These are phyloP conservation scores for Colletotrichum paranaense DNA, from an alignment of 2,329 filamentous ascomycete species.

Conservation along the genomic window DNA sequence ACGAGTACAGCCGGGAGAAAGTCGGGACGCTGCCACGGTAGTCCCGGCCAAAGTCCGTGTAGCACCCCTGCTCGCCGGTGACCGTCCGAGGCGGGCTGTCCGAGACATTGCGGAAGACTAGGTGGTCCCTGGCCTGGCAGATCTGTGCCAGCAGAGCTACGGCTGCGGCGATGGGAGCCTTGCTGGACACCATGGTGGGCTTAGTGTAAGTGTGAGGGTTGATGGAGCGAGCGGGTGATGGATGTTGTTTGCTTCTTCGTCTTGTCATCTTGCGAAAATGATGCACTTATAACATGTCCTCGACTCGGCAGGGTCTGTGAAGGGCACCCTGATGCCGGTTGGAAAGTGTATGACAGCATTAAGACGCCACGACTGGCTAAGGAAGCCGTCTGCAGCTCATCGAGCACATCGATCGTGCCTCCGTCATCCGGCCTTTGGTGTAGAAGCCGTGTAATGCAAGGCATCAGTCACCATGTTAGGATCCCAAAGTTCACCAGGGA, in stretches of 20 bases:
- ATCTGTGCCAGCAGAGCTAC: background rate
- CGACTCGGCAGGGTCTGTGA: background rate
- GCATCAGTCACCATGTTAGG: background rate
- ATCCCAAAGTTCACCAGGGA: background rate
- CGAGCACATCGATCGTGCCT: background rate
- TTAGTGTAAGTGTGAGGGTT: background rate
- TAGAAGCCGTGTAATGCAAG: background rate
- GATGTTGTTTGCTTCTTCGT: background rate
- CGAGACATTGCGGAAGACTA: background rate
- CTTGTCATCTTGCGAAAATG: background rate
- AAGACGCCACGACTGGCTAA: background rate
- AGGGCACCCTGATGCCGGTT: background rate
- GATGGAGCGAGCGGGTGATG: background rate
- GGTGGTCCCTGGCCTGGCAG: background rate
- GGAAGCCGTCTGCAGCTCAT: background rate
- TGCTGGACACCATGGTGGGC: background rate
- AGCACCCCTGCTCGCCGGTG: slow-evolving; percentile 25
- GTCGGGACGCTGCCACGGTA: background rate
- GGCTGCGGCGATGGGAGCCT: background rate
- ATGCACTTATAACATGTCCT: background rate
- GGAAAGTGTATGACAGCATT: background rate
- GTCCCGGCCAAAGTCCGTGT: slow-evolving; percentile 16
- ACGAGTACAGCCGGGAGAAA: slow-evolving; percentile 22
- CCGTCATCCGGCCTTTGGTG: background rate
- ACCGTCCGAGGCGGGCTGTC: slow-evolving; percentile 4